Conservation (phyloP, 2,329 filamentous ascomycete species). For the Paraconiothyrium brasiliense region DNA sequence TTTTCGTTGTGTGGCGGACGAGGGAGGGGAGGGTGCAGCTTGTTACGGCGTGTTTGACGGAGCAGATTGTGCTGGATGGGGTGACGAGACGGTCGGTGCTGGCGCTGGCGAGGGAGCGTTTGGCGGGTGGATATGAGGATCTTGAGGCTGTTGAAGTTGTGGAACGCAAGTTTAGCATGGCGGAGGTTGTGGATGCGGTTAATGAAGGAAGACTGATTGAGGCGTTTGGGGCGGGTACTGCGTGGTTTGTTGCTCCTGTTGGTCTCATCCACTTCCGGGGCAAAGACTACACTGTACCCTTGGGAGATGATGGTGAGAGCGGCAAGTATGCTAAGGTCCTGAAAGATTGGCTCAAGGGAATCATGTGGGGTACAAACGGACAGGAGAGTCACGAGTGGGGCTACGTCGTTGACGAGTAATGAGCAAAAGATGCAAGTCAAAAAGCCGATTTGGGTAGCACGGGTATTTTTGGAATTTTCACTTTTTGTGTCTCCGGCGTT, state of each 20-base stretch:
- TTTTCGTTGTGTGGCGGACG: conserved; percentile 83
- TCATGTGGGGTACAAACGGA: conserved; percentile 59
- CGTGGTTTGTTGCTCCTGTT: conserved; percentile 63
- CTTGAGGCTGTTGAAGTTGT: conserved; percentile 70
- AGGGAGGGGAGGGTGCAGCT: conserved; percentile 73
- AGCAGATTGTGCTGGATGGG: conserved; percentile 46
- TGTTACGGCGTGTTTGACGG: conserved; percentile 88
- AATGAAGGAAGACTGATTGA: conserved; percentile 82
- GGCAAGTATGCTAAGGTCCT: conserved; percentile 55
- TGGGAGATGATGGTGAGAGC: conserved; percentile 48
- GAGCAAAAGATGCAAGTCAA: neutral
- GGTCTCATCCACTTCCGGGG: conserved; percentile 57
- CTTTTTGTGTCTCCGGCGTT: no score
- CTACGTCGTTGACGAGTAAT: conserved; percentile 48
- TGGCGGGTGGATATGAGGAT: conserved; percentile 53
- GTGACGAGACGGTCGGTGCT: conserved; percentile 85
- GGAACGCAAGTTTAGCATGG: conserved; percentile 84
- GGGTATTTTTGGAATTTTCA: no score
- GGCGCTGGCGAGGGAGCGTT: conserved; percentile 72
- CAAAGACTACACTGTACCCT: conserved; percentile 54
- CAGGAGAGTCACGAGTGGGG: conserved; percentile 59
- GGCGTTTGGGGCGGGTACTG: conserved; percentile 87
- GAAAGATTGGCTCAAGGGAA: conserved; percentile 58
- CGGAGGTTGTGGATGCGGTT: conserved; percentile 76
- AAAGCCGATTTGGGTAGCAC: no score